These are phyloP conservation scores for Peniophora sp. DNA, from an alignment of 1,284 basidiomycete genomes.

Conservation along the genomic window DNA sequence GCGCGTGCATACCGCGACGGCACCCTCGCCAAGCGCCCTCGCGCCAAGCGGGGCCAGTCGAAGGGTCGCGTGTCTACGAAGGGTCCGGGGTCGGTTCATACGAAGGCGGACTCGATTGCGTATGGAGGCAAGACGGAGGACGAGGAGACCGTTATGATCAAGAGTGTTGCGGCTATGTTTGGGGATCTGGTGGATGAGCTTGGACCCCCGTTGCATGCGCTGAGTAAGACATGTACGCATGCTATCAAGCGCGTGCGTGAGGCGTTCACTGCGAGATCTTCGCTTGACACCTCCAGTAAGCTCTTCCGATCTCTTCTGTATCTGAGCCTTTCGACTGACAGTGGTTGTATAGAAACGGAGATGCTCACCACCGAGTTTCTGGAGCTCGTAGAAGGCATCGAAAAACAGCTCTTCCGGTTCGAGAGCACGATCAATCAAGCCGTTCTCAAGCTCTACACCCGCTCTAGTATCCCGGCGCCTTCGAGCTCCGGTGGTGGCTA, in stretches of 20 bases:
- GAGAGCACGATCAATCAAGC: slow-evolving; percentile 79
- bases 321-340: no score
- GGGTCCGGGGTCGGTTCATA: slow-evolving; percentile 9
- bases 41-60: neutral
- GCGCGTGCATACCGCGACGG: slow-evolving; percentile 58
- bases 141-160: slow-evolving; percentile 51
- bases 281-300: no score
- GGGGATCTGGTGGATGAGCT: slow-evolving; percentile 78
- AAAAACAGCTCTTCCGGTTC: slow-evolving; percentile 64
- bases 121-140: slow-evolving; percentile 32
- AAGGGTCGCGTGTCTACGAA: slow-evolving; percentile 1
- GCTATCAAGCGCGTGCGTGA: slow-evolving; percentile 57
- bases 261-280: slow-evolving; percentile 36
- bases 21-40: slow-evolving; percentile 27
- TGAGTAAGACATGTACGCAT: slow-evolving; percentile 55
- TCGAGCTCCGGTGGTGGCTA: neutral
- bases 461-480: slow-evolving; percentile 16
- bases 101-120: slow-evolving; percentile 18
- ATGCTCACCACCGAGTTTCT: slow-evolving; percentile 51
- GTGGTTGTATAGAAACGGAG: slow-evolving; percentile 15
- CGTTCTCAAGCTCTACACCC: slow-evolving; percentile 66
- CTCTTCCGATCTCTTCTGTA: no score
- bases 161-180: slow-evolving; percentile 71
- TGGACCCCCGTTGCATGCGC: slow-evolving; percentile 67
- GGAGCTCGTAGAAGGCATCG: slow-evolving; percentile 57